These are phyloP conservation scores for Plasmodium sp. DNA, from an alignment of 169 alveolate species.

Conservation along the genomic window DNA sequence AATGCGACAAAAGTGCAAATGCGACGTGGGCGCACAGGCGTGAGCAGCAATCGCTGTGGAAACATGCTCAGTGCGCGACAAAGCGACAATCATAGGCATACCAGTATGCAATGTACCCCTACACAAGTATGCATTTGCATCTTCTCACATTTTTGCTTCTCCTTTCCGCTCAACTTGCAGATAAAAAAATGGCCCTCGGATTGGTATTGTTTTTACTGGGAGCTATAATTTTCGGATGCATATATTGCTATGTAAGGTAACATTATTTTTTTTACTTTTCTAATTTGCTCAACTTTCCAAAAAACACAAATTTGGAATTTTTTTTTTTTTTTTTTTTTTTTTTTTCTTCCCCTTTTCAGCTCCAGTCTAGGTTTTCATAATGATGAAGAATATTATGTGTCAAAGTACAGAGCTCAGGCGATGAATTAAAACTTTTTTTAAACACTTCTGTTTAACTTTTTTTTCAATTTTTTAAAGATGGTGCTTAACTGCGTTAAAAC, in stretches of 20 bases:
- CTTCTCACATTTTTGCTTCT: background rate
- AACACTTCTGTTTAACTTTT: background rate
- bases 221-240: slow-evolving; percentile 26
- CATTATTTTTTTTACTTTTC: slow-evolving; percentile 3
- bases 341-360: slow-evolving; percentile 2
- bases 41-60: background rate
- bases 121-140: background rate
- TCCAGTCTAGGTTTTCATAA: slow-evolving; percentile 53
- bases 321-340: background rate
- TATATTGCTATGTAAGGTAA: slow-evolving; percentile 68
- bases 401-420: slow-evolving; percentile 18
- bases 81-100: background rate
- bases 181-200: slow-evolving; percentile 59
- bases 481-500: background rate
- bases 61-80: background rate
- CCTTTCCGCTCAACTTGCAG: background rate
- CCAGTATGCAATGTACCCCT: background rate
- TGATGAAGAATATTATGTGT: slow-evolving; percentile 65
- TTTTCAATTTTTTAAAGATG: background rate
- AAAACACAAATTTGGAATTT: slow-evolving; percentile 2
- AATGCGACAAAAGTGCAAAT: background rate
- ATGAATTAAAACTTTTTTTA: background rate
- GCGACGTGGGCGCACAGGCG: background rate
- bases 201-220: slow-evolving; percentile 31
- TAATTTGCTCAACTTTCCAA: background rate